Percentiles rank a stretch among this genome's conserved stretches.
phyloP scores from a whole-genome alignment of 306 rosid species.

The Sicyos baderoa region DNA sequence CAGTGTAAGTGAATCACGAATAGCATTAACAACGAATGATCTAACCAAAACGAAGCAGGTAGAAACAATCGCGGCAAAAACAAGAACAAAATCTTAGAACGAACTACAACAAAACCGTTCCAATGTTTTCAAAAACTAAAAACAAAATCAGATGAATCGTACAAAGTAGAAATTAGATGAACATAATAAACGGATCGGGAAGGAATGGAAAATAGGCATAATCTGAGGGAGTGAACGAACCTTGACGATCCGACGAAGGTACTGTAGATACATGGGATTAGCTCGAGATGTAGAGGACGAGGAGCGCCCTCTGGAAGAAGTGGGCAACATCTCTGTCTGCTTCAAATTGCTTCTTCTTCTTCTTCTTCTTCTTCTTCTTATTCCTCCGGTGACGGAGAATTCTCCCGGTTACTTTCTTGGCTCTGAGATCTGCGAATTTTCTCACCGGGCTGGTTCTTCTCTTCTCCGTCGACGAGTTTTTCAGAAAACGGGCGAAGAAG shows the following conservation, averaged over 20 bases:
- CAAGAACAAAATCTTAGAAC: background rate
- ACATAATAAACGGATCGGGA: constrained; percentile 38
- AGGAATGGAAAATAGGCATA: background rate
- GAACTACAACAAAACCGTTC: background rate
- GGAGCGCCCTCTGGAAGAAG: constrained; percentile 68
- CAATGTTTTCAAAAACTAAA: background rate
- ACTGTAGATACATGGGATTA: constrained; percentile 70
- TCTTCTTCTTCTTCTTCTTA: background rate
- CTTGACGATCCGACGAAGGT: constrained; percentile 91
- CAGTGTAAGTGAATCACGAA: background rate
- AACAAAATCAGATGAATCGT: background rate
- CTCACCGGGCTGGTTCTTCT: background rate
- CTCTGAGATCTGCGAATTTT: constrained; percentile 36
- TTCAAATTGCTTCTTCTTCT: background rate
- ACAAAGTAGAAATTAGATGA: background rate
- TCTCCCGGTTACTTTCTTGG: background rate
- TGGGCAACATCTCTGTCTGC: constrained; percentile 63
- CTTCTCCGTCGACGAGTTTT: constrained; percentile 18
- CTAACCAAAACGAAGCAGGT: background rate
- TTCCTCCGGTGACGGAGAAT: constrained; percentile 17
- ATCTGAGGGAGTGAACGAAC: constrained; percentile 34
- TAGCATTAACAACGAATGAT: background rate
- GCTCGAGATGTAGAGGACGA: constrained; percentile 77
- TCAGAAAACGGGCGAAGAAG: constrained; percentile 1
- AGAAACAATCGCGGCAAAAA: background rate